A percentile compares a stretch with the other conserved stretches of the same genome.
Conservation (phyloP, 2,329 filamentous ascomycete species). For the Penicillium frequentans region DNA sequence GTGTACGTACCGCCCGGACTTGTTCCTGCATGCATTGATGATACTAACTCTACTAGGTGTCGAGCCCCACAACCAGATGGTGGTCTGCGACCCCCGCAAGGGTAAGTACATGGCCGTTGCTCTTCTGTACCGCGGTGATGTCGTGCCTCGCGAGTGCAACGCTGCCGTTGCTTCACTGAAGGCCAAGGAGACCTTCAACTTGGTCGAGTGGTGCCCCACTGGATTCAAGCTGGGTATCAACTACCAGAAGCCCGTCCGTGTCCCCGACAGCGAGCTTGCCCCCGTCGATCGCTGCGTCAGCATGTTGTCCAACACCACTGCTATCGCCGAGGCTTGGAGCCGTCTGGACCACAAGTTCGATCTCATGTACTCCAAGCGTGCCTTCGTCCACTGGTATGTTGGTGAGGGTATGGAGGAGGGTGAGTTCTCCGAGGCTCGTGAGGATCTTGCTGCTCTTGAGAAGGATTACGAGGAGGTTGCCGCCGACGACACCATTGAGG, state of each 20-base stretch:
- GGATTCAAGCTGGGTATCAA: slow-evolving; percentile 70
- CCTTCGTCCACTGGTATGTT: slow-evolving; percentile 74
- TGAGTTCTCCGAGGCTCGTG: slow-evolving; percentile 83
- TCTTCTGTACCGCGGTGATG: slow-evolving; percentile 66
- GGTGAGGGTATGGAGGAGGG: slow-evolving; percentile 92
- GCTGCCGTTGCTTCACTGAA: slow-evolving; percentile 62
- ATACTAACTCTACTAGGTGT: slow-evolving; percentile 49
- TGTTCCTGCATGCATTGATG: neutral
- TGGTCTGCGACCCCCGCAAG: slow-evolving; percentile 65
- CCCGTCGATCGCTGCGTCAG: slow-evolving; percentile 56
- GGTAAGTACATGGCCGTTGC: slow-evolving; percentile 71
- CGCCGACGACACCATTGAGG: slow-evolving; percentile 55
- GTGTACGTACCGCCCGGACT: slow-evolving; percentile 44
- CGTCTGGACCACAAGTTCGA: slow-evolving; percentile 68
- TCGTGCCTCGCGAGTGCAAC: slow-evolving; percentile 62
- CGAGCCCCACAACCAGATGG: slow-evolving; percentile 70
- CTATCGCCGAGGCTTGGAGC: slow-evolving; percentile 65
- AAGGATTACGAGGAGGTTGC: slow-evolving; percentile 87
- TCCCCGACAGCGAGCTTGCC: slow-evolving; percentile 56
- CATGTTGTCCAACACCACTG: slow-evolving; percentile 68
- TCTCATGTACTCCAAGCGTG: slow-evolving; percentile 69
- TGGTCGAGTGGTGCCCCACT: slow-evolving; percentile 69
- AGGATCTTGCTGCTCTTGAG: slow-evolving; percentile 81
- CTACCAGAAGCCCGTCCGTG: slow-evolving; percentile 59
- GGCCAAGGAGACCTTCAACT: slow-evolving; percentile 63